Evolutionary conservation across 1,284 basidiomycete species (phyloP).

Genomic region (Wolfiporia cocos): DNA sequence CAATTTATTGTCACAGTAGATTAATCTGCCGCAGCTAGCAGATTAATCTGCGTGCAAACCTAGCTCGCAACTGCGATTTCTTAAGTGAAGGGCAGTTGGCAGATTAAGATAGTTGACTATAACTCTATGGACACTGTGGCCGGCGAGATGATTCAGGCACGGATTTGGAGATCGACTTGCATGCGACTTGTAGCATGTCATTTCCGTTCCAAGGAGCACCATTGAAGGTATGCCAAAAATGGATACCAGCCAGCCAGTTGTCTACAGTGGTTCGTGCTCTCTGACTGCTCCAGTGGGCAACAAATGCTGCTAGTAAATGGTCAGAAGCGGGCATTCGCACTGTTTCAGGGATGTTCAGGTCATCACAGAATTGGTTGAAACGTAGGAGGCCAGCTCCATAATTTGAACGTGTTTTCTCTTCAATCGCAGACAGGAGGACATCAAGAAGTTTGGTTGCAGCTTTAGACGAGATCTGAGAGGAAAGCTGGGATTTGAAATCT

Average conservation of each 20-base stretch:
- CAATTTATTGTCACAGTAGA: too few species aligned
- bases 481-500: background rate
- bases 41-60: too few species aligned
- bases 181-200: constrained; percentile 13
- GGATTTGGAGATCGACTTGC: constrained; percentile 19
- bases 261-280: constrained; percentile 4
- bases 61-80: too few species aligned
- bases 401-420: constrained; percentile 2
- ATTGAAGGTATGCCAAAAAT: constrained; percentile 26
- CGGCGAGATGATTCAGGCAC: constrained; percentile 11
- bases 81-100: too few species aligned
- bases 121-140: constrained; percentile 17
- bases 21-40: too few species aligned
- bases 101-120: too few species aligned
- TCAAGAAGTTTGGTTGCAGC: too few species aligned
- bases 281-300: constrained; percentile 2
- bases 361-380: constrained; percentile 7
- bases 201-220: constrained; percentile 8
- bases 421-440: background rate
- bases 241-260: constrained; percentile 24
- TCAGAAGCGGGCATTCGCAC: constrained; percentile 1
- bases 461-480: background rate
- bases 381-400: constrained; percentile 6
- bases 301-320: constrained; percentile 19
- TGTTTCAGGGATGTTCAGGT: background rate